Evolutionary conservation across 768 basidiomycete genomes (phyloP).

Genomic region (Boletales sp.): DNA sequence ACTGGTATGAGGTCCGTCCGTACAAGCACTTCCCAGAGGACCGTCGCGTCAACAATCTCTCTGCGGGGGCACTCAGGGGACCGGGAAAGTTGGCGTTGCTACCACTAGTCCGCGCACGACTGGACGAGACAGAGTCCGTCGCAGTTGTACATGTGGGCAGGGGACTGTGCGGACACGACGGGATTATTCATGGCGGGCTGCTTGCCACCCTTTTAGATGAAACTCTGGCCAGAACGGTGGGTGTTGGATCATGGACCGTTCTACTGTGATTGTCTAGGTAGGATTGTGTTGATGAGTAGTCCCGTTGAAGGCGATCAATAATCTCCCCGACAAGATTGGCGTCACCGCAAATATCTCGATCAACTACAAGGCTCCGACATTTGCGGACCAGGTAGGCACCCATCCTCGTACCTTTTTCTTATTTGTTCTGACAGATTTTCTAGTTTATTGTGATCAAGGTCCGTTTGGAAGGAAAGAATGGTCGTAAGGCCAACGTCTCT

Average conservation of each 20-base stretch:
- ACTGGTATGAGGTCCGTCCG: slow-evolving; percentile 80
- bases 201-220: slow-evolving; percentile 91
- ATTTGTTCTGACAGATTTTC: background rate
- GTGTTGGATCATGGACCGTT: slow-evolving; percentile 14
- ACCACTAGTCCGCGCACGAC: slow-evolving; percentile 70
- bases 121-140: slow-evolving; percentile 72
- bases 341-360: slow-evolving; percentile 86
- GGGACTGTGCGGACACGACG: slow-evolving; percentile 89
- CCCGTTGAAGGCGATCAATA: slow-evolving; percentile 65
- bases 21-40: slow-evolving; percentile 69
- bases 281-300: background rate
- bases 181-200: slow-evolving; percentile 91
- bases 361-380: slow-evolving; percentile 83
- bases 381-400: slow-evolving; percentile 71
- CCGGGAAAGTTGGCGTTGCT: slow-evolving; percentile 81
- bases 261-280: too few species aligned
- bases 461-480: slow-evolving; percentile 59
- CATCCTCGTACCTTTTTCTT: background rate
- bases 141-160: slow-evolving; percentile 80
- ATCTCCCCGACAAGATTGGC: slow-evolving; percentile 85
- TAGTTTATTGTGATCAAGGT: slow-evolving; percentile 86
- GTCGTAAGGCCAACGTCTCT: slow-evolving; percentile 71
- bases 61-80: slow-evolving; percentile 81
- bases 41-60: slow-evolving; percentile 75
- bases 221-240: slow-evolving; percentile 71